Percentiles rank a stretch among this genome's conserved stretches.
Conservation (phyloP, 192 early-diverging fungal species). For the Coemansia sp. region DNA sequence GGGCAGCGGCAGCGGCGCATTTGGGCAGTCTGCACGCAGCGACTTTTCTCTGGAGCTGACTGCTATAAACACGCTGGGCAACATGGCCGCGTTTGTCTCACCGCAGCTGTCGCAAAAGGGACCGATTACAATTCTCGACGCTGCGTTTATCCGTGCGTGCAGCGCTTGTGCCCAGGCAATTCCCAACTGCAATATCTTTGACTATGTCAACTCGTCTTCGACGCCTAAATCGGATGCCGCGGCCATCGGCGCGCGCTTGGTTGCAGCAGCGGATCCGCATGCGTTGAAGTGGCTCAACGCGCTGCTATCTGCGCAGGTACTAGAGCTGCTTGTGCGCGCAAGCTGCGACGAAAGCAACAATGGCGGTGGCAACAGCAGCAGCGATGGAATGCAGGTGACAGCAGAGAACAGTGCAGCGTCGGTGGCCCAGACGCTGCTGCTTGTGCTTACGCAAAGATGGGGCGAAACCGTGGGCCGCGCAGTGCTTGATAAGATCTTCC, state of each 20-base stretch:
- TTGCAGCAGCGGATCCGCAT: slow-evolving; percentile 15
- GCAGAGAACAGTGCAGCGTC: neutral
- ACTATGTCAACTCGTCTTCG: neutral
- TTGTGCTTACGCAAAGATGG: slow-evolving; percentile 44
- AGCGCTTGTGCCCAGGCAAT: slow-evolving; percentile 27
- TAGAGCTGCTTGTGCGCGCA: slow-evolving; percentile 32
- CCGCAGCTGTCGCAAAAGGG: slow-evolving; percentile 30
- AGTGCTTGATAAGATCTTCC: slow-evolving; percentile 43
- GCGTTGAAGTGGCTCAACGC: slow-evolving; percentile 43
- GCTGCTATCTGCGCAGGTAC: slow-evolving; percentile 23
- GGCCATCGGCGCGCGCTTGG: slow-evolving; percentile 8
- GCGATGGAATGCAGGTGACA: neutral
- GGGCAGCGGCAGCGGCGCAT: slow-evolving; percentile 1
- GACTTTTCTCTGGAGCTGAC: slow-evolving; percentile 15
- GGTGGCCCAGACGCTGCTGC: slow-evolving; percentile 33
- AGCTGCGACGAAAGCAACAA: slow-evolving; percentile 18
- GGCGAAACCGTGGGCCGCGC: slow-evolving; percentile 34
- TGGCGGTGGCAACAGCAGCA: neutral
- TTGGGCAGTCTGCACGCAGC: neutral
- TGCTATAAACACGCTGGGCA: slow-evolving; percentile 40
- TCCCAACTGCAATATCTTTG: slow-evolving; percentile 38
- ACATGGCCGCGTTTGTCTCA: slow-evolving; percentile 40
- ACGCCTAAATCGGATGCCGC: neutral
- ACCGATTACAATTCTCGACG: slow-evolving; percentile 9
- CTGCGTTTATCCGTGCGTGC: slow-evolving; percentile 29